Base-by-base conservation (phyloP, 1,284 basidiomycete genomes). In the Phlebopus sp. region DNA sequence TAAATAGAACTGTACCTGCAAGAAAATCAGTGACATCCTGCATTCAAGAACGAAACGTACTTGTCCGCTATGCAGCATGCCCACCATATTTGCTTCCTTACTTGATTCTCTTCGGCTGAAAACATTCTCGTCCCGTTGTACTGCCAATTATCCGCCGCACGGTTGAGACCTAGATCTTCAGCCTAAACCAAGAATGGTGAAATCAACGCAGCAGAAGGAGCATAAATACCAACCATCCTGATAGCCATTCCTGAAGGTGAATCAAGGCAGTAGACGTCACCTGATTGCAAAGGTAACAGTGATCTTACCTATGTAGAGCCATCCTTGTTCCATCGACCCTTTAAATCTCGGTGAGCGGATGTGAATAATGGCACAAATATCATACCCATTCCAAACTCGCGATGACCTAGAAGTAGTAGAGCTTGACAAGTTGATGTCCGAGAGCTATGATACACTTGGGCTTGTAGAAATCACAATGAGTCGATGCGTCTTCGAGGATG, bases 81-180 rank as follows among this genome's bases (percentile, higher is more conserved):
- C 84, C 87, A 91, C 90, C 90, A 93, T 40, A 92, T 84, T 50
- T 90, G 84, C 51, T 84, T 81, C 51, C 90, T 75, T 5, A 78
- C 81, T 64, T 90, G 84, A 44, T 82, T 84, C 65, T 92, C 90
- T 57, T 82, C 76, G n/a, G 74, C 67, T 5, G 79, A 78, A 59
- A 92, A 91, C n/a, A 90, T 65, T 47, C 77, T 76, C 36, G 71
- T 74, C 4, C 77, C 80, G 49, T 81, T 74, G 43, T 82, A 77
- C 56, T 84, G 81, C 86, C 88, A 92, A 49, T 78, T 80, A 35
- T 86, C 81, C 11, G 89, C 81, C 56, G 90, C 82, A 32, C 87
- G 85, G 61, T 92, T 90, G 50, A 93, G 71, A 18, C 90, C 90
- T 18, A 93, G 70, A 63, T 93, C 91, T 55, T 87, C 78, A 0